Conservation (phyloP, 176 grass and related monocot species). For the Pontederia crassipes region DNA sequence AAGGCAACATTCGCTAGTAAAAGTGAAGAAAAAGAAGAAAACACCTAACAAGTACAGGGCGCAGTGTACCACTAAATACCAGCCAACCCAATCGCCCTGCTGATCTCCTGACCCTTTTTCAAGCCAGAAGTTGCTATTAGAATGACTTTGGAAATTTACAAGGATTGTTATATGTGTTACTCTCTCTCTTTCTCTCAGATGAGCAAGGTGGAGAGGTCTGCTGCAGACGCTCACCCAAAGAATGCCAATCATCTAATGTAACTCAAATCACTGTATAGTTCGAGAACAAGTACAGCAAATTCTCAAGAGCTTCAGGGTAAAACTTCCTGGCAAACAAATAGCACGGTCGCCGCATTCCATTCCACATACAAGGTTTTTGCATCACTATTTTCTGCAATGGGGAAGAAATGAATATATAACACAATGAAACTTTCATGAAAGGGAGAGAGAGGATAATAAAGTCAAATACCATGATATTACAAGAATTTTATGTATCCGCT, state of each 20-base stretch:
- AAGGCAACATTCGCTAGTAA: neutral
- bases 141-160: too few species aligned
- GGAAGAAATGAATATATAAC: neutral
- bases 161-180: too few species aligned
- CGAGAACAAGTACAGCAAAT: slow-evolving; percentile 40
- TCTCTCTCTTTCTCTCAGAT: too few species aligned
- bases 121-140: neutral
- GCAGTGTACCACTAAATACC: neutral
- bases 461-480: too few species aligned
- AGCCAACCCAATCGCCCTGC: neutral
- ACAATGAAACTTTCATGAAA: neutral
- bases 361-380: slow-evolving; percentile 50
- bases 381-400: slow-evolving; percentile 42
- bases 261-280: slow-evolving; percentile 47
- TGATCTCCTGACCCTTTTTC: neutral
- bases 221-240: neutral
- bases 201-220: neutral
- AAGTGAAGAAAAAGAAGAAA: neutral
- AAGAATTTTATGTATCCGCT: too few species aligned
- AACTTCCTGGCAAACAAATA: slow-evolving; percentile 71
- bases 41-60: neutral
- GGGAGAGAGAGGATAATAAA: neutral
- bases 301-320: slow-evolving; percentile 52
- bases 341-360: slow-evolving; percentile 50
- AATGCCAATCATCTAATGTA: neutral